These are phyloP conservation scores for Lentinula guzmanii DNA, from an alignment of 768 basidiomycete genomes.

Conservation along the genomic window DNA sequence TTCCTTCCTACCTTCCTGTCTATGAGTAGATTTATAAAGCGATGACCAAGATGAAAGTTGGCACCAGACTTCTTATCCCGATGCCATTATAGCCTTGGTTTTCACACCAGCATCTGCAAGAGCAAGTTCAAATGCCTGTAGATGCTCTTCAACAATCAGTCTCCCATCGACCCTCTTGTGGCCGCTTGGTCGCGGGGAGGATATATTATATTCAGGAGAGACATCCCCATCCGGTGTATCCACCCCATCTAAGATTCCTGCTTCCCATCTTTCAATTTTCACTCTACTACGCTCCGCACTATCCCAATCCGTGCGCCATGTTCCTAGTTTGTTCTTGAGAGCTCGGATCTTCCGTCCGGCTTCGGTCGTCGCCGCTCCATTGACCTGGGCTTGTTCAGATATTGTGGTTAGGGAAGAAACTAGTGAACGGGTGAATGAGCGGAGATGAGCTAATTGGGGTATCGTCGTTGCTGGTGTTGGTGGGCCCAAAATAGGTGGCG, in stretches of 20 bases:
- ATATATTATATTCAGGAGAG: constrained; percentile 14
- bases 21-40: background rate
- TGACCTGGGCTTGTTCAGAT: constrained; percentile 86
- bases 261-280: constrained; percentile 79
- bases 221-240: constrained; percentile 20
- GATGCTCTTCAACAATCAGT: constrained; percentile 68
- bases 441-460: constrained; percentile 63
- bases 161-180: constrained; percentile 60
- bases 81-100: constrained; percentile 80
- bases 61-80: constrained; percentile 26
- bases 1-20: background rate
- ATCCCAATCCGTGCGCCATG: constrained; percentile 79
- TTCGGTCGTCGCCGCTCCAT: constrained; percentile 78
- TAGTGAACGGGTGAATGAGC: constrained; percentile 69
- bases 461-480: constrained; percentile 55
- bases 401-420: constrained; percentile 70
- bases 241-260: constrained; percentile 43
- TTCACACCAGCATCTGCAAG: constrained; percentile 68
- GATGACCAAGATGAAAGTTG: background rate
- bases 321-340: constrained; percentile 76
- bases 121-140: constrained; percentile 69
- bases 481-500: constrained; percentile 41
- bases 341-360: constrained; percentile 83
- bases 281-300: constrained; percentile 75
- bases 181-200: constrained; percentile 12